A percentile compares a stretch with the other conserved stretches of the same genome.
Conservation (phyloP, 129 eudicot genomes). For the Flaveria sonorensis region DNA sequence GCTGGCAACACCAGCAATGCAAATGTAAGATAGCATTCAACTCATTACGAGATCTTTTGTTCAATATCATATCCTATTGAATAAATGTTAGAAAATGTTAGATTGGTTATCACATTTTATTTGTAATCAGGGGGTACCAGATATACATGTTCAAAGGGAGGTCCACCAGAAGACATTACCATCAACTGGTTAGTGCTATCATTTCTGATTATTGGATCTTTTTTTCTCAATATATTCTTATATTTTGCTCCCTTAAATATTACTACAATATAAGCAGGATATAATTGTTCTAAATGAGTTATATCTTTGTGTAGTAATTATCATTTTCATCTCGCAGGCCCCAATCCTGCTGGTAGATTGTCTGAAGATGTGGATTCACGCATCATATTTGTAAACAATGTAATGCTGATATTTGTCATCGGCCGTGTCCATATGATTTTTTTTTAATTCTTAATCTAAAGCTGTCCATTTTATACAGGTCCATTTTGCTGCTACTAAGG, state of each 20-base stretch:
- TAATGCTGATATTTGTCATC: conserved; percentile 33
- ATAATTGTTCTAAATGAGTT: background rate
- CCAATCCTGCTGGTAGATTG: conserved; percentile 52
- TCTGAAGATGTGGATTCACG: conserved; percentile 80
- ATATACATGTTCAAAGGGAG: conserved; percentile 38
- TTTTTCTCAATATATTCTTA: background rate
- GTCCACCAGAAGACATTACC: conserved; percentile 42
- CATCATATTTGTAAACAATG: conserved; percentile 83
- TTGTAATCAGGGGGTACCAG: conserved; percentile 41
- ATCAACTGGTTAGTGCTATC: conserved; percentile 52
- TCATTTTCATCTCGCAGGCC: conserved; percentile 44
- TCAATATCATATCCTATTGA: background rate
- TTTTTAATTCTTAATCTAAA: conserved; percentile 7
- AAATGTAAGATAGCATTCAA: conserved; percentile 57
- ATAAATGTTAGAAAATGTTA: background rate
- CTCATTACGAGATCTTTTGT: background rate
- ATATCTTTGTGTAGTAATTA: background rate
- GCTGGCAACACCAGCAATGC: conserved; percentile 49
- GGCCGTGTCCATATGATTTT: background rate
- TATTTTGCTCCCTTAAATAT: conserved; percentile 2
- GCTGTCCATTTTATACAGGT: conserved; percentile 49
- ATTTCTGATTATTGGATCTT: background rate
- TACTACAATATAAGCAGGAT: background rate
- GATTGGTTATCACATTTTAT: background rate
- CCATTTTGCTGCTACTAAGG: conserved; percentile 97